phyloP scores from a whole-genome alignment of 306 rosid genomes.

The Citrullus colocynthis region DNA sequence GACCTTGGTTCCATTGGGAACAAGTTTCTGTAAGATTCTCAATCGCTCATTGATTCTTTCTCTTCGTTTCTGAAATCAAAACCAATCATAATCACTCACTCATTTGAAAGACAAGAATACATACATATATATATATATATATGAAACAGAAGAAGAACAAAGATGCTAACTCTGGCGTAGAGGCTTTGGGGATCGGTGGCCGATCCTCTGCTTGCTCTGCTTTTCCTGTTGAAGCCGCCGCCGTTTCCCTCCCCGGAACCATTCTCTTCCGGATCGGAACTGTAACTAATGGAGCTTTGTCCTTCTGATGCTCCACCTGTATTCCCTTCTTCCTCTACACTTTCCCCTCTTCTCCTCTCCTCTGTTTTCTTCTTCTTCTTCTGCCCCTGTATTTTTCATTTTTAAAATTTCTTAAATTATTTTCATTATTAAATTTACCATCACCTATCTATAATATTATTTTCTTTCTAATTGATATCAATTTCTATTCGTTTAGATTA shows the following conservation, averaged over 20 bases:
- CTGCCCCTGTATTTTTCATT: constrained; percentile 24
- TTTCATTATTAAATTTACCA: too few relatives aligned
- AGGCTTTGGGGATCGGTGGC: constrained; percentile 97
- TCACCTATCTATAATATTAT: too few relatives aligned
- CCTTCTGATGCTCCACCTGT: constrained; percentile 18
- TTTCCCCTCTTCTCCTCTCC: constrained; percentile 25
- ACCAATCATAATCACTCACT: not conserved
- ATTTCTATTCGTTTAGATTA: not conserved
- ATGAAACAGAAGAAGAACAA: not conserved
- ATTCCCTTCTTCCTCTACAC: constrained; percentile 20
- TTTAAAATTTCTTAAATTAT: too few relatives aligned
- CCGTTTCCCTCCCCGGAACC: constrained; percentile 37
- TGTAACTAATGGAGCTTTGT: constrained; percentile 39
- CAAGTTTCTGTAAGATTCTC: constrained; percentile 62
- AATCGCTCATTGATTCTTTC: constrained; percentile 77
- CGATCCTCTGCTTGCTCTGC: constrained; percentile 72
- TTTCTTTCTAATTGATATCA: too few relatives aligned
- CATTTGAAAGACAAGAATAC: too few relatives aligned
- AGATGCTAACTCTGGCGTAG: constrained; percentile 65
- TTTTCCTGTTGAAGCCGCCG: constrained; percentile 46
- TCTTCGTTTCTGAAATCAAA: constrained; percentile 66
- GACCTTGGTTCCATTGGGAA: constrained; percentile 65
- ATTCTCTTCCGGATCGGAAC: constrained; percentile 57
- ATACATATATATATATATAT: too few relatives aligned
- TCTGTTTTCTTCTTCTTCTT: constrained; percentile 32